phyloP scores from a whole-genome alignment of 2,329 filamentous ascomycete genomes.

The Cladobotryum mycophilum region DNA sequence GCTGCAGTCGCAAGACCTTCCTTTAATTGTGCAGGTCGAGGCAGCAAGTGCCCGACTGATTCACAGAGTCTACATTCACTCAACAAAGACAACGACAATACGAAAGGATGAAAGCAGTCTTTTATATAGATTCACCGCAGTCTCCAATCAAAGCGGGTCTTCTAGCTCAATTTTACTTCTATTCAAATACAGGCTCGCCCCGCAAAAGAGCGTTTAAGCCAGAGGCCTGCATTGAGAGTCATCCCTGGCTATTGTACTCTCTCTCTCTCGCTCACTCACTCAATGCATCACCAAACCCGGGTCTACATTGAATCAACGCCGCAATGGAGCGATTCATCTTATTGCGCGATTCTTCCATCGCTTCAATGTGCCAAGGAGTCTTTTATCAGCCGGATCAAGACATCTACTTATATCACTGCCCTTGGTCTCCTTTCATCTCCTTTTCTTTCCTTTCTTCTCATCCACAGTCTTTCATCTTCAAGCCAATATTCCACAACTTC shows the following conservation, averaged over 20 bases:
- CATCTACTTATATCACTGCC: not conserved
- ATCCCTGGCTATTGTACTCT: conserved; percentile 5
- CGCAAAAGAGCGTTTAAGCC: not conserved
- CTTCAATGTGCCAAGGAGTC: not conserved
- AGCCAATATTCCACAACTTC: not conserved
- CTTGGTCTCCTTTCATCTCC: not conserved
- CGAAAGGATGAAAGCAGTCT: not conserved
- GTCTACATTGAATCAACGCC: not conserved
- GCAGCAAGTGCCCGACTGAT: no score
- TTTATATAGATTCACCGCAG: not conserved
- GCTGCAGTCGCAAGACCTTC: no score
- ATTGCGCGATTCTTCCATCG: not conserved
- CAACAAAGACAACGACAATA: no score
- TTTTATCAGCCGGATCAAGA: not conserved
- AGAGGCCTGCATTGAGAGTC: not conserved
- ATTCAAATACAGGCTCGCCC: not conserved
- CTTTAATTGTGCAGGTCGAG: no score
- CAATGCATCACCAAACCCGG: not conserved
- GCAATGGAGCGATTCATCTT: not conserved
- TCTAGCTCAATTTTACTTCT: not conserved
- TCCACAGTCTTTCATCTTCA: not conserved
- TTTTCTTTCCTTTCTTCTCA: not conserved
- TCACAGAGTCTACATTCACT: no score
- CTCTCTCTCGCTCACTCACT: no score
- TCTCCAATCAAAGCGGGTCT: not conserved